Evolutionary conservation across 352 stramenopile genomes (phyloP), one percentile per base, ranked within the genome.

Genomic region (Globisporangium ultimum): DNA sequence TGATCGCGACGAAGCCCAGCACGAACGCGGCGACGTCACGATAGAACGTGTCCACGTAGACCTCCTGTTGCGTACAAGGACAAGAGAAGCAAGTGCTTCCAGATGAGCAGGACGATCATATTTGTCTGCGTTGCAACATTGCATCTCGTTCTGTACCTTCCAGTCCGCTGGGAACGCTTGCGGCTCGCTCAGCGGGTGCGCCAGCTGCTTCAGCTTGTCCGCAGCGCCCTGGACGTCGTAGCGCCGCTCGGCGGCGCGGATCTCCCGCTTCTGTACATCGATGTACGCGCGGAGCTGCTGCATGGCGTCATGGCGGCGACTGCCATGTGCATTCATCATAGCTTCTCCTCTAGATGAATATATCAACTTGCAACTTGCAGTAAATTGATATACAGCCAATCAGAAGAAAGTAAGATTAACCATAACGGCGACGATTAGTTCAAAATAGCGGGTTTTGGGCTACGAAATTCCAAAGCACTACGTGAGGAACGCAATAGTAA

Each of bases 21-120:
- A 88, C 17, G 36, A 89, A 88, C 13, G 50, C 54, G 9, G 67
- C 57, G 14, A 89, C 65, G 2, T 89, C 79, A 5, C 80, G 73
- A 48, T 89, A 91, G 50, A 84, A 76, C 18, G 61, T 14, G 17
- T 82, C 72, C 28, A 88, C 17, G 45, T 81, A 91, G 40, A 89
- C 53, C 15, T 28, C 45, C 79, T 91, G 45, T 2, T 46, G 17
- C 11, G 15, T 10, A 12, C 18, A 38, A 45, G 53, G 15, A 17
- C 22, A 60, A 41, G 17, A 36, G 9, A 42, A 28, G 24, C 24
- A 28, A 5, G 24, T 5, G 24, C 24, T 28, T 28, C 24, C 24
- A 28, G 24, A 36, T 36, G 28, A 36, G 28, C 28, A 36, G 4
- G 3, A 36, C 8, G 28, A 36, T 36, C 5, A 36, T 36, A 5